Base-by-base conservation (phyloP, 2,329 filamentous ascomycete species). In the Spiromastix sp. region DNA sequence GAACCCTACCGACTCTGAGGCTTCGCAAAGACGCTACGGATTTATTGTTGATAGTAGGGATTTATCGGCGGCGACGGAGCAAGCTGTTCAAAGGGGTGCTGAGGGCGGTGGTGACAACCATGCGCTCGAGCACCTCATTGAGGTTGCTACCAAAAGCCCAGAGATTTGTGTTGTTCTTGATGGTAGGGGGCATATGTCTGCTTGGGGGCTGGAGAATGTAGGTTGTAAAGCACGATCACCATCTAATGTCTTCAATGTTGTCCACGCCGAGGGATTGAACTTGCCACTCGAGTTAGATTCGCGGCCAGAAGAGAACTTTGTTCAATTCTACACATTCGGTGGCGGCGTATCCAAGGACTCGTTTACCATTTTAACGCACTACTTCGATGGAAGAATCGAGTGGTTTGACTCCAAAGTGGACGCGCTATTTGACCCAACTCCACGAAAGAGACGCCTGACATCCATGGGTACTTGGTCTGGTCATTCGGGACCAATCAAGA, bases 191-290 rank as follows among this genome's bases (percentile, higher is more conserved):
- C 78, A 79, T 45, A 85, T 96, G 81, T 86, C 84, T 26, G 85
- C 85, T 0, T 95, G 89, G 84, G 89, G 85, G 1, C 63, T 98
- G 37, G 87, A 96, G 55, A 87, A 89, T 50, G 73, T 93, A 13
- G 80, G 81, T 22, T 78, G 74, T 48, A 85, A 79, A 50, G 66
- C 70, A 20, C 75, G 74, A 45, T 74, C 74, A 40, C 68, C 72
- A 3, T 69, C 76, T 18, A 77, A 79, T 42, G 74, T 89, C n/a
- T 93, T 91, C 64, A 91, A 85, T 51, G 79, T 95, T 46, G 77
- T 85, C 1, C 83, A 93, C 50, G 73, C 87, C 17, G 75, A 83
- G 49, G 71, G 71, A 2, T 46, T 79, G 38, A 49, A 61, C 27
- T 54, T 67, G 28, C 57, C 56, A 4, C 59, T 66, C 39, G 41